These are phyloP conservation scores for Fusarium nisikadoi DNA, from an alignment of 2,329 filamentous ascomycete genomes.

Conservation along the genomic window DNA sequence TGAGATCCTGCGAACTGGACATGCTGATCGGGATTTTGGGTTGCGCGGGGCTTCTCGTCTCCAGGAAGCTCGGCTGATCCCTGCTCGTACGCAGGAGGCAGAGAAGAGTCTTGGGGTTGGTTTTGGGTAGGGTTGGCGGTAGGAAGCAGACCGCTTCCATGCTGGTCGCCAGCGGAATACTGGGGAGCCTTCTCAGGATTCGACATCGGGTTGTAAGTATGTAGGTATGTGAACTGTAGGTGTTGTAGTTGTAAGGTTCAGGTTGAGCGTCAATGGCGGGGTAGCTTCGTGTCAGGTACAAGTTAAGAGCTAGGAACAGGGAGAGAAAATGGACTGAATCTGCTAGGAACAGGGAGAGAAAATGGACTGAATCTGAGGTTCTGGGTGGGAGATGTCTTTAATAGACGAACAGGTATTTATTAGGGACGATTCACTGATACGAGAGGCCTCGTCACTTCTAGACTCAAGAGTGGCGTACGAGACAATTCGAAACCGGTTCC, in stretches of 20 bases:
- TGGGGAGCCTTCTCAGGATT: slow-evolving; percentile 38
- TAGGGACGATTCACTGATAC: neutral
- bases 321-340: neutral
- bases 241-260: slow-evolving; percentile 15
- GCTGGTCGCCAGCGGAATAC: slow-evolving; percentile 26
- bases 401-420: slow-evolving; percentile 3
- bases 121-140: slow-evolving; percentile 27
- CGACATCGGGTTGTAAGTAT: slow-evolving; percentile 22
- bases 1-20: neutral
- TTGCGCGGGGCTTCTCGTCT: slow-evolving; percentile 16
- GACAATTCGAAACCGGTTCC: slow-evolving; percentile 36
- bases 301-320: slow-evolving; percentile 8
- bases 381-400: slow-evolving; percentile 16
- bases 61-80: slow-evolving; percentile 27
- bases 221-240: neutral
- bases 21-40: neutral
- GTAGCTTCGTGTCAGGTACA: slow-evolving; percentile 25
- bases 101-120: slow-evolving; percentile 22
- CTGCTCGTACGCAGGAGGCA: slow-evolving; percentile 31
- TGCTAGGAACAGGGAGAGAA: neutral
- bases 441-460: slow-evolving; percentile 40
- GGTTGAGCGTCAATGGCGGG: slow-evolving; percentile 30
- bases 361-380: neutral
- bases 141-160: slow-evolving; percentile 26
- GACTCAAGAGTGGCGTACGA: slow-evolving; percentile 17